phyloP scores from a whole-genome alignment of 345 rosid species.

The Gossypium anomalum region DNA sequence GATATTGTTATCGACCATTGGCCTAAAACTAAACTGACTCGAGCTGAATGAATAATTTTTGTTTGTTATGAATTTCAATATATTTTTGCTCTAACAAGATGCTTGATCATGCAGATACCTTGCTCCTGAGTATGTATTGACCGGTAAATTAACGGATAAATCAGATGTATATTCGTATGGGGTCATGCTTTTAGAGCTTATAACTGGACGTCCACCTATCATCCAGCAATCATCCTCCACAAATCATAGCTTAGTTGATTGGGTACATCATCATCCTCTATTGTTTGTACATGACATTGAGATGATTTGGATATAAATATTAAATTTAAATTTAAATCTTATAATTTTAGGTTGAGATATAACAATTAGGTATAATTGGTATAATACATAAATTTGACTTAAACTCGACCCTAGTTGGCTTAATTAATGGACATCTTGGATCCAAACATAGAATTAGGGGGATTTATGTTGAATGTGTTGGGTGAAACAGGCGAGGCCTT shows the following conservation, averaged over 20 bases:
- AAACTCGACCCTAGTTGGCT: too few relatives aligned
- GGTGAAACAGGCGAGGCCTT: constrained; percentile 54
- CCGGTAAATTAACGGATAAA: constrained; percentile 72
- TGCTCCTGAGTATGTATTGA: constrained; percentile 85
- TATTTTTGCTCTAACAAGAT: neutral
- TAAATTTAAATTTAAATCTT: too few relatives aligned
- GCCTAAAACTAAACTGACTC: too few relatives aligned
- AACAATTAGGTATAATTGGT: too few relatives aligned
- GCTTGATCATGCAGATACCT: constrained; percentile 14
- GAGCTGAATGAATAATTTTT: neutral
- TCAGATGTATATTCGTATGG: constrained; percentile 81
- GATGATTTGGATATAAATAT: too few relatives aligned
- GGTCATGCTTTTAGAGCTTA: constrained; percentile 70
- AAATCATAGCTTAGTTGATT: constrained; percentile 61
- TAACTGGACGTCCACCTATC: constrained; percentile 62
- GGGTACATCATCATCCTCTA: constrained; percentile 37
- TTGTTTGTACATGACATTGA: too few relatives aligned
- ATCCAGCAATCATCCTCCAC: constrained; percentile 35
- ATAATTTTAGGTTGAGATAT: too few relatives aligned
- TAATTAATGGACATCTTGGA: too few relatives aligned
- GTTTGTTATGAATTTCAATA: neutral
- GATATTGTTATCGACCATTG: too few relatives aligned
- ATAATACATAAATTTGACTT: too few relatives aligned
- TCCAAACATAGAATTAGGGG: too few relatives aligned
- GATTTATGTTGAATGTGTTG: neutral